A percentile compares a stretch with the other conserved stretches of the same genome.
Evolutionary conservation across 148 eudicot species (phyloP).

Genomic region (Fagopyrum tataricum): DNA sequence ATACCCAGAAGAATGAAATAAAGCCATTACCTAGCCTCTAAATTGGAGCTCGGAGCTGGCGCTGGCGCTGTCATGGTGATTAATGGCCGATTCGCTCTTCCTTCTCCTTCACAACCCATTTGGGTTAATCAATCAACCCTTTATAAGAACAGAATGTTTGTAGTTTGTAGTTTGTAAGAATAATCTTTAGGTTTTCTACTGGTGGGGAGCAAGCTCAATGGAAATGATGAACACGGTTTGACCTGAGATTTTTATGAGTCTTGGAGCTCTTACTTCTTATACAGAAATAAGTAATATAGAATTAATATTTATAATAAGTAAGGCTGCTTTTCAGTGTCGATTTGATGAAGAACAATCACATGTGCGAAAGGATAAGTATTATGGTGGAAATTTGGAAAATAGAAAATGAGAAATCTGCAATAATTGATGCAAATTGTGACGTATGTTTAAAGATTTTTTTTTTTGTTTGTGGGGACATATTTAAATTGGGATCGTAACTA

Average conservation of each 20-base stretch:
- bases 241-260: not conserved
- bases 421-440: not conserved
- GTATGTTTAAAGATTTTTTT: not conserved
- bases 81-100: not conserved
- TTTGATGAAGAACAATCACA: slow-evolving; percentile 6
- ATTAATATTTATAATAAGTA: not conserved
- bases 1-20: not conserved
- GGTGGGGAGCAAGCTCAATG: not conserved
- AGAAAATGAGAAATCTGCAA: not conserved
- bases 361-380: slow-evolving; percentile 6
- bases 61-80: not conserved
- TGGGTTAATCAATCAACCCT: not conserved
- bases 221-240: not conserved
- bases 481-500: no score
- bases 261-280: not conserved
- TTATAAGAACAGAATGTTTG: not conserved
- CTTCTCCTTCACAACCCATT: not conserved
- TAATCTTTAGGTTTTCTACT: not conserved
- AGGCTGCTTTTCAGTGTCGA: not conserved
- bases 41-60: not conserved
- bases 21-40: not conserved
- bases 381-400: not conserved
- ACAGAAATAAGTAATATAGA: not conserved
- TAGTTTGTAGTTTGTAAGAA: not conserved
- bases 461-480: not conserved